These are phyloP conservation scores for Punica granatum DNA, from an alignment of 345 rosid genomes.

Conservation along the genomic window DNA sequence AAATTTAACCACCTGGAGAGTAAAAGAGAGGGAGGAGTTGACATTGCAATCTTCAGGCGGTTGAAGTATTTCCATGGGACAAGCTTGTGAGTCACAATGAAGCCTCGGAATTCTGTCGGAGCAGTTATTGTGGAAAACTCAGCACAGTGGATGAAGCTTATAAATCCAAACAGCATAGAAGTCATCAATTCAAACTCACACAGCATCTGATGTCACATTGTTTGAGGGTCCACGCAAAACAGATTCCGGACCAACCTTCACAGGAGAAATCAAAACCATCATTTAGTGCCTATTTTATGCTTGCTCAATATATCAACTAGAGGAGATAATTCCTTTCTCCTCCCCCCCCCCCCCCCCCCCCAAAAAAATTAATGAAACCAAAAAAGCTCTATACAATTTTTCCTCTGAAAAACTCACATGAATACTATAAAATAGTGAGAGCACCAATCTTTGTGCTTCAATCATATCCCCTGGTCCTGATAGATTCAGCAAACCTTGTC, in stretches of 20 bases:
- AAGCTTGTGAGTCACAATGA: slow-evolving; percentile 66
- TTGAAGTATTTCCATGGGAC: slow-evolving; percentile 76
- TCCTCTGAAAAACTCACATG: slow-evolving; percentile 46
- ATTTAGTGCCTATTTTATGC: slow-evolving; percentile 1
- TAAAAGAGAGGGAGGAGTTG: slow-evolving; percentile 88
- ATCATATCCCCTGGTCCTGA: slow-evolving; percentile 87
- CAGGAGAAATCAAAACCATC: slow-evolving; percentile 11
- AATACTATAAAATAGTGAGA: slow-evolving; percentile 83
- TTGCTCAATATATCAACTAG: background rate
- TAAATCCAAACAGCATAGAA: slow-evolving; percentile 2
- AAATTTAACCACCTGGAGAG: slow-evolving; percentile 64
- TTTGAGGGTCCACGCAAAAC: slow-evolving; percentile 79
- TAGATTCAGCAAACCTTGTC: slow-evolving; percentile 92
- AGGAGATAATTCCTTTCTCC: background rate
- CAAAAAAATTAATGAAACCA: background rate
- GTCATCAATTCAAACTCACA: slow-evolving; percentile 47
- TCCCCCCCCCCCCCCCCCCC: too few relatives aligned
- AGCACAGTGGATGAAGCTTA: slow-evolving; percentile 6
- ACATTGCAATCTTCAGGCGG: slow-evolving; percentile 99
- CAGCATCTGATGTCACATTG: slow-evolving; percentile 72
- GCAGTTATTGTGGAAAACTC: slow-evolving; percentile 10
- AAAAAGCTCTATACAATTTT: background rate
- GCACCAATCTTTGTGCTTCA: slow-evolving; percentile 92
- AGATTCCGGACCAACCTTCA: slow-evolving; percentile 93
- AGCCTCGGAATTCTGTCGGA: slow-evolving; percentile 73